These are phyloP conservation scores for Colletotrichum sp. DNA, from an alignment of 2,329 filamentous ascomycete genomes.

Conservation along the genomic window DNA sequence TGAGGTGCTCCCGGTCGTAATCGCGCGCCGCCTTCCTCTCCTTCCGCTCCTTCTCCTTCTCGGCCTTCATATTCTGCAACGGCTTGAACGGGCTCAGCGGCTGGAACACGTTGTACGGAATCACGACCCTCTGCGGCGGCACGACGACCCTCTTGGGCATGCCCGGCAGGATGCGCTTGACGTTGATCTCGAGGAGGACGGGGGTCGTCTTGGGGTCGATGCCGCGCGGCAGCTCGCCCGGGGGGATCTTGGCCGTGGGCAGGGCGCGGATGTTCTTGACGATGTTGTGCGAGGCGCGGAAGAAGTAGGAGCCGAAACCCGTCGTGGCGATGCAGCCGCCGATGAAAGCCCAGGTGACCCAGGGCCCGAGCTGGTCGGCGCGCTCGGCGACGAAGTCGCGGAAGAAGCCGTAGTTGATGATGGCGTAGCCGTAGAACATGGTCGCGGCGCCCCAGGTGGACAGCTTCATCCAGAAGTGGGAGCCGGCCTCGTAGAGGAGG, in stretches of 20 bases:
- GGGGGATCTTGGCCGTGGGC: constrained; percentile 33
- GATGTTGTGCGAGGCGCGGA: constrained; percentile 62
- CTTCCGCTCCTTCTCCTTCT: constrained; percentile 38
- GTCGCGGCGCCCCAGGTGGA: constrained; percentile 62
- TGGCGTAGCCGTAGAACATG: constrained; percentile 57
- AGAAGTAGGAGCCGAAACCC: constrained; percentile 63
- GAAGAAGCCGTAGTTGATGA: constrained; percentile 55
- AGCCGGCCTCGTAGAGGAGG: constrained; percentile 68
- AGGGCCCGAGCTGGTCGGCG: constrained; percentile 39
- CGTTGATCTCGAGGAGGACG: constrained; percentile 58
- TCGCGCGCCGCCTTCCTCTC: constrained; percentile 44
- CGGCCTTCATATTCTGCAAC: constrained; percentile 29
- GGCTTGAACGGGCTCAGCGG: constrained; percentile 12
- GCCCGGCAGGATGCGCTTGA: constrained; percentile 55
- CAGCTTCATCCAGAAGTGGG: constrained; percentile 67
- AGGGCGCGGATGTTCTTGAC: constrained; percentile 64
- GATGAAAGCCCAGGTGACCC: constrained; percentile 63
- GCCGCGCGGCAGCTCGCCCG: constrained; percentile 14
- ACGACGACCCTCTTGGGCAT: constrained; percentile 48
- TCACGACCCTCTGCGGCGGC: constrained; percentile 37
- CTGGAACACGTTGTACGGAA: constrained; percentile 40
- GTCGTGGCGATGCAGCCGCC: constrained; percentile 65
- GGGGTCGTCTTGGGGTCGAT: constrained; percentile 14
- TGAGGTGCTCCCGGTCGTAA: constrained; percentile 59
- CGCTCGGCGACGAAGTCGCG: constrained; percentile 56